These are phyloP conservation scores for Zymoseptoria passerinii DNA, from an alignment of 2,329 filamentous ascomycete species.

Conservation along the genomic window DNA sequence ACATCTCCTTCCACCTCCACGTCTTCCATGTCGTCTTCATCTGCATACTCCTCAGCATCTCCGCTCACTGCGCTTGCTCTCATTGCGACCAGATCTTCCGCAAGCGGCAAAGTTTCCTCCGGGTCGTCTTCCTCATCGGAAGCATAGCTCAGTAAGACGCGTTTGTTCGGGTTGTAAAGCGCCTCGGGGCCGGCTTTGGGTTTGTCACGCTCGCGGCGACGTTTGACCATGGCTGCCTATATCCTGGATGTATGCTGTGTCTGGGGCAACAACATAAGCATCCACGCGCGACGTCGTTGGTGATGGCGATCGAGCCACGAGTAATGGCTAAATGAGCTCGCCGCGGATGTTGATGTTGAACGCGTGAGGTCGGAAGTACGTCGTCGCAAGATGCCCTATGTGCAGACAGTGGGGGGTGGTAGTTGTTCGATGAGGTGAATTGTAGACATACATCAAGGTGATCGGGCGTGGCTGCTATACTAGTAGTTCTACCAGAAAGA, in stretches of 20 bases:
- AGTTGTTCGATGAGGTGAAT: too few relatives aligned
- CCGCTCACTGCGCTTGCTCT: neutral
- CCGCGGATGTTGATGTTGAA: too few relatives aligned
- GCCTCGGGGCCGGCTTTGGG: constrained; percentile 25
- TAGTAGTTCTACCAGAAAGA: too few relatives aligned
- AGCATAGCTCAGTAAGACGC: constrained; percentile 27
- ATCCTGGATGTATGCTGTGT: neutral
- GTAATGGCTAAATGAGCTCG: too few relatives aligned
- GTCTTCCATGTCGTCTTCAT: neutral
- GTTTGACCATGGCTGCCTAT: constrained; percentile 16
- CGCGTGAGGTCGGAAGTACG: too few relatives aligned
- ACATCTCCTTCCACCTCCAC: neutral
- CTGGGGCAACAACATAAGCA: too few relatives aligned
- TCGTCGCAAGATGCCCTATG: too few relatives aligned
- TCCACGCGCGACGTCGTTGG: too few relatives aligned
- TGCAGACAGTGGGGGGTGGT: too few relatives aligned
- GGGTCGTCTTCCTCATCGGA: constrained; percentile 22
- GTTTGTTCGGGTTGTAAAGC: constrained; percentile 27
- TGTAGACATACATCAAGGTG: too few relatives aligned
- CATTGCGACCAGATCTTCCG: neutral
- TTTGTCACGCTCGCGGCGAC: constrained; percentile 26
- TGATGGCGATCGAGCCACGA: too few relatives aligned
- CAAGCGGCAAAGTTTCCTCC: neutral
- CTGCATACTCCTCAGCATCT: neutral
- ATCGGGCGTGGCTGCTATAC: too few relatives aligned